A percentile compares a stretch with the other conserved stretches of the same genome.
Evolutionary conservation across 768 basidiomycete genomes (phyloP).

Genomic region (Lentinus tigrinus): DNA sequence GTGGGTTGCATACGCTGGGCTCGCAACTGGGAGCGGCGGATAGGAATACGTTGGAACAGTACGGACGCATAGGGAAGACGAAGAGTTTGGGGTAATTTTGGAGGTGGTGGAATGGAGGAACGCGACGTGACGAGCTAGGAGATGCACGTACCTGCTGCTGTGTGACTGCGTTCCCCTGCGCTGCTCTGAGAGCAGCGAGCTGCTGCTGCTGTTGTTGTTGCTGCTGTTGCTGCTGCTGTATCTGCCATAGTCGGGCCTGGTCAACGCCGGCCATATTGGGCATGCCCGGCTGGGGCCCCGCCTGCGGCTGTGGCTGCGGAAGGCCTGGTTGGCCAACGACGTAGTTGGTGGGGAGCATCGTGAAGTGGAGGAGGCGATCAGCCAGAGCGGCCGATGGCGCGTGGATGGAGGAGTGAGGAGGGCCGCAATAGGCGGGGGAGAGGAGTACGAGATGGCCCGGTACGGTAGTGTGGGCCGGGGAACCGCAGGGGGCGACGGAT

Average conservation of each 20-base stretch:
- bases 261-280: conserved; percentile 46
- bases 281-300: conserved; percentile 33
- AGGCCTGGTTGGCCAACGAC: conserved; percentile 45
- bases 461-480: conserved; percentile 8
- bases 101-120: conserved; percentile 8
- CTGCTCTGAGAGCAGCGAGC: background rate
- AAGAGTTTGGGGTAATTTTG: background rate
- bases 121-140: conserved; percentile 7
- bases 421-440: background rate
- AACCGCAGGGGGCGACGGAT: conserved; percentile 11
- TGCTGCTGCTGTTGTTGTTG: conserved; percentile 16
- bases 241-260: conserved; percentile 56
- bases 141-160: conserved; percentile 21
- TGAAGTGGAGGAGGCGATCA: conserved; percentile 44
- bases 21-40: background rate
- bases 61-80: too few relatives aligned
- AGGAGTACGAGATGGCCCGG: conserved; percentile 15
- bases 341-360: conserved; percentile 53
- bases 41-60: background rate
- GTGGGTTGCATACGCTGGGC: background rate
- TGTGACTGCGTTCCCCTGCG: conserved; percentile 2
- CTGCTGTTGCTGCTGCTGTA: conserved; percentile 41
- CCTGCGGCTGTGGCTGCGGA: conserved; percentile 40
- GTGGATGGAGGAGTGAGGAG: conserved; percentile 19
- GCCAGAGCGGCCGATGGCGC: conserved; percentile 42